Evolutionary conservation across 2,329 filamentous ascomycete species (phyloP), one percentile per base, ranked within the genome.

Genomic region (Aplosporella prunicola): DNA sequence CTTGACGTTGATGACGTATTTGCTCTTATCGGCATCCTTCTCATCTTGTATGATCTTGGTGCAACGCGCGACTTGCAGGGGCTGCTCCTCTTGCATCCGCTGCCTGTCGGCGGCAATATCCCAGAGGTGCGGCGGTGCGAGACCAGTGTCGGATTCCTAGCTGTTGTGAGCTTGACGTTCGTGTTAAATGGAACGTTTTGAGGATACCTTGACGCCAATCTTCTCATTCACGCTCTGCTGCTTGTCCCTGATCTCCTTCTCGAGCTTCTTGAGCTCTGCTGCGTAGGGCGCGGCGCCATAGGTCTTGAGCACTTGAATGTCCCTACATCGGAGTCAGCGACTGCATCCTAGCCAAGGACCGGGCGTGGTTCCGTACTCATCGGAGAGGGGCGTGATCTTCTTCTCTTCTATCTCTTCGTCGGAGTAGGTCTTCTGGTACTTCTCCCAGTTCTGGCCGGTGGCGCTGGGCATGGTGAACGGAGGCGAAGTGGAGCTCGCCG

Each of bases 1-100:
- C 72, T 98, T 98, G 51, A 98, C 89, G 66, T 98, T 98, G 74
- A 98, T 98, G 55, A 98, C 88, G 69, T 98, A 98, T 78, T 96
- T 98, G 77, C 83, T 93, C 76, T 98, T 98, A 46, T 93, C 84
- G 43, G 85, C 72, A 60, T 96, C 88, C 65, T 91, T 89, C 60
- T 94, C 88, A 57, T 96, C 89, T 44, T 87, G 80, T 51, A 98
- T 98, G 62, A 98, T 98, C 74, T 98, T 98, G 43, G 91, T 98
- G 73, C 91, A 98, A 56, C 91, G 76, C 47, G 91, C 91, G 46
- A 98, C 91, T 67, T 98, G 91, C 51, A 96, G 75, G 28, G 91
- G 91, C 56, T 98, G 91, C 67, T 98, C 91, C 67, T 98, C 91
- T 46, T 81, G 80, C 91, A 98, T 98, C 56, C 91, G 86, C 75